A percentile compares a stretch with the other conserved stretches of the same genome.
These are phyloP conservation scores for Streptanthus diversifolius DNA, from an alignment of 345 rosid species.

Conservation along the genomic window DNA sequence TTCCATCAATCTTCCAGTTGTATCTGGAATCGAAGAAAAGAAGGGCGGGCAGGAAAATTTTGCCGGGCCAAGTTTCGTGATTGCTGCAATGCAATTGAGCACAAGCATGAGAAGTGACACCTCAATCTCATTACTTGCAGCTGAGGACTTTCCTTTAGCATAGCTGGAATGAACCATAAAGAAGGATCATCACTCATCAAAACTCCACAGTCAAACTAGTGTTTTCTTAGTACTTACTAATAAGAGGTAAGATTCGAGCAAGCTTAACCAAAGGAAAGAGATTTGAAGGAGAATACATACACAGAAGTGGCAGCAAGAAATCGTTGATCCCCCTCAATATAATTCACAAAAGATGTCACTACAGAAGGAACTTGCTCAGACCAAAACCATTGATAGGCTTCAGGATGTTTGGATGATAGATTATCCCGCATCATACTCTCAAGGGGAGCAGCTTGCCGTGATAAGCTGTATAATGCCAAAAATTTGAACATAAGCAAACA, in stretches of 20 bases:
- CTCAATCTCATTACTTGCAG: conserved; percentile 55
- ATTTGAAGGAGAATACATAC: conserved; percentile 42
- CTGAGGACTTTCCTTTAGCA: conserved; percentile 43
- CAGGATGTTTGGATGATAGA: conserved; percentile 69
- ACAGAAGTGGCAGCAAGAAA: conserved; percentile 58
- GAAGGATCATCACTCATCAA: conserved; percentile 9
- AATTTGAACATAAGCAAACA: background rate
- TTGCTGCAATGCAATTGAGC: conserved; percentile 75
- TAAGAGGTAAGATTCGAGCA: background rate
- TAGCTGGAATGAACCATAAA: conserved; percentile 41
- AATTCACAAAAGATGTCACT: conserved; percentile 62
- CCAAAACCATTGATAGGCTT: conserved; percentile 79
- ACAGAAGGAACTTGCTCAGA: conserved; percentile 65
- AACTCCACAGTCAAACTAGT: conserved; percentile 22
- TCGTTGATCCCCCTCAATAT: conserved; percentile 62
- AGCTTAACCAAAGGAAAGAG: conserved; percentile 19
- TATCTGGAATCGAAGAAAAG: conserved; percentile 64
- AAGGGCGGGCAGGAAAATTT: conserved; percentile 78
- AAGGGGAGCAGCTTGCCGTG: conserved; percentile 67
- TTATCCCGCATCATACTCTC: conserved; percentile 78
- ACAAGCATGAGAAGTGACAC: conserved; percentile 80
- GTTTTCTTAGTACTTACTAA: background rate
- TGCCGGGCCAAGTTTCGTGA: conserved; percentile 79
- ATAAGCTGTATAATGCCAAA: conserved; percentile 50
- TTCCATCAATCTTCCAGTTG: conserved; percentile 82